Evolutionary conservation across 108 stramenopile species (phyloP).

Genomic region (Mediolabrus comicus): DNA sequence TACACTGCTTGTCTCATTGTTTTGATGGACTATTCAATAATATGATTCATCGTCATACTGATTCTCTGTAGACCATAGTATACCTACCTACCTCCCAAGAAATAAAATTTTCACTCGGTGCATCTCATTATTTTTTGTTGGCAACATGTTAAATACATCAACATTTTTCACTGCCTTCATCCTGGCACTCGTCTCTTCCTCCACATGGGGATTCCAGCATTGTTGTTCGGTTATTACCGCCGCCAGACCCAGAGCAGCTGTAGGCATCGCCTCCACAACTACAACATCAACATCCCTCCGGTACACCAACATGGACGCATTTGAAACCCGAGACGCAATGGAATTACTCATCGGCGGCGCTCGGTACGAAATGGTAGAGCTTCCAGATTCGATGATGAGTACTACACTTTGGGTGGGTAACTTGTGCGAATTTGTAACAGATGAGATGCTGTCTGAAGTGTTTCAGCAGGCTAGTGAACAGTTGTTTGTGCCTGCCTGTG

Average conservation of each 20-base stretch:
- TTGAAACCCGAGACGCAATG: slow-evolving; percentile 52
- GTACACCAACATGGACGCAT: slow-evolving; percentile 48
- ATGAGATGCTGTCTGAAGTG: slow-evolving; percentile 65
- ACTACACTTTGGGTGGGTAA: slow-evolving; percentile 84
- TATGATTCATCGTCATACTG: no score
- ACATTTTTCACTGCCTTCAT: slow-evolving; percentile 1
- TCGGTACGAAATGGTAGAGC: slow-evolving; percentile 75
- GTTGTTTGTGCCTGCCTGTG: slow-evolving; percentile 73
- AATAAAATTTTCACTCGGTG: no score
- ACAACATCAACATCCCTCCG: slow-evolving; percentile 2
- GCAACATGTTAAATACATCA: slow-evolving; percentile 1
- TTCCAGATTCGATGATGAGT: slow-evolving; percentile 77
- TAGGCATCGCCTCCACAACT: neutral
- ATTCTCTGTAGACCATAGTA: no score
- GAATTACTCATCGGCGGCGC: slow-evolving; percentile 72
- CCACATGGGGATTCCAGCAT: slow-evolving; percentile 17
- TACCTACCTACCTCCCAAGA: no score
- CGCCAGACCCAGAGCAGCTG: neutral
- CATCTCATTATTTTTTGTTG: no score
- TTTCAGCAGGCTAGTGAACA: slow-evolving; percentile 62
- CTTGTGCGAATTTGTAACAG: slow-evolving; percentile 74
- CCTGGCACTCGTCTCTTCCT: slow-evolving; percentile 3
- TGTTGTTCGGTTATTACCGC: neutral
- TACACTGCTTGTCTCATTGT: no score
- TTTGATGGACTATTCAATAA: no score